Base-by-base conservation (phyloP, 2,329 filamentous ascomycete species). In the Teratosphaeria gauchensis region DNA sequence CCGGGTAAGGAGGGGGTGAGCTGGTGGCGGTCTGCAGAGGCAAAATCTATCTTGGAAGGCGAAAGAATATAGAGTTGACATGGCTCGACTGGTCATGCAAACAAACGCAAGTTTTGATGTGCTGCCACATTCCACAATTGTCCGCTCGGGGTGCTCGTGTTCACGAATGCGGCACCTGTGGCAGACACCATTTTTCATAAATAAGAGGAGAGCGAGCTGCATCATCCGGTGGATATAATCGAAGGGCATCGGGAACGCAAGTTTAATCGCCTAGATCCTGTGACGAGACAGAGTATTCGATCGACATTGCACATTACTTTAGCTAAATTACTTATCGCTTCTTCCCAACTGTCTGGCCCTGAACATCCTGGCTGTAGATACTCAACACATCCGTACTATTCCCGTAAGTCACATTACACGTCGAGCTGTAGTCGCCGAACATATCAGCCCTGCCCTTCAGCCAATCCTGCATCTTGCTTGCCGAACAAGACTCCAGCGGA, bases 1-100 rank as follows among this genome's bases (percentile, higher is more conserved):
- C 91, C 90, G 1, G 90, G 90, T 7, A 82, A 86, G 68, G 80
- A 86, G 62, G 87, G 86, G 3, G 86, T 89, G 65, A 89, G 89
- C 69, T 96, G 90, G 89, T 95, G 91, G 91, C 85, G 77, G 75
- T 87, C 82, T 54, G 87, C 90, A 42, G 88, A 89, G 74, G 90
- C 90, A n/a, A 87, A 78, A 75, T 75, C 79, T 0, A 92, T 94
- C 65, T 73, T 92, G 38, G 85, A 90, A 59, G 81, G 80, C 3
- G 74, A 73, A 59, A 76, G 70, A 64, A 77, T 77, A 58, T 78
- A 62, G 60, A 30, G 4, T 28, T 4, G 24, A 28, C 24, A 28
- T 28, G 24, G 24, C 24, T 28, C 4, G 24, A 28, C 4, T 28
- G 24, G 24, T 28, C 24, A 28, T 28, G 24, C 24, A 28, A 28